These are phyloP conservation scores for Metarhizium anisopliae DNA, from an alignment of 2,329 filamentous ascomycete genomes.

Conservation along the genomic window DNA sequence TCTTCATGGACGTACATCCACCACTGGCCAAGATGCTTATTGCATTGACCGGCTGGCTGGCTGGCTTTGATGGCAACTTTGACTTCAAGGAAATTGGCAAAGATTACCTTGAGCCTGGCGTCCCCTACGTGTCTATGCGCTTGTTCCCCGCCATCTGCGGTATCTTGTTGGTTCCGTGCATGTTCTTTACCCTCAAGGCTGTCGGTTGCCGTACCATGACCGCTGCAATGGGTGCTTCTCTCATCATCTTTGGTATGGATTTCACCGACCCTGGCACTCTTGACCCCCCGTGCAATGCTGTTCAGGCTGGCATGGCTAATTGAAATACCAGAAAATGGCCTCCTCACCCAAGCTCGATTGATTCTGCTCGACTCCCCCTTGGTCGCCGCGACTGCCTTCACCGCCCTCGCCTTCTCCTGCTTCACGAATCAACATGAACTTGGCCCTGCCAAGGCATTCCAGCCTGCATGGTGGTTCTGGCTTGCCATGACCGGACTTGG, in stretches of 20 bases:
- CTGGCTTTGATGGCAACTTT: constrained; percentile 90
- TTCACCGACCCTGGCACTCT: not conserved
- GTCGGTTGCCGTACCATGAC: constrained; percentile 81
- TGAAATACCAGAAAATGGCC: constrained; percentile 66
- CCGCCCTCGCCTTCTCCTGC: constrained; percentile 78
- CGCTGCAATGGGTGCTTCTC: constrained; percentile 69
- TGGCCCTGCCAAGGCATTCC: constrained; percentile 80
- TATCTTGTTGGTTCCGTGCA: constrained; percentile 77
- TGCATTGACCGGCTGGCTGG: constrained; percentile 87
- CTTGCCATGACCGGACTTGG: constrained; percentile 76
- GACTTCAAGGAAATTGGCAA: constrained; percentile 99
- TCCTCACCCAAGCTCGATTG: constrained; percentile 87
- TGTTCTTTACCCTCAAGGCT: constrained; percentile 92
- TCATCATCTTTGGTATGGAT: constrained; percentile 81
- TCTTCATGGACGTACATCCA: constrained; percentile 99
- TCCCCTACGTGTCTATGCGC: constrained; percentile 97
- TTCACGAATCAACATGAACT: constrained; percentile 97
- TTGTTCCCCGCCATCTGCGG: constrained; percentile 85
- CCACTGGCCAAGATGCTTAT: constrained; percentile 95
- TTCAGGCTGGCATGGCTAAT: constrained; percentile 16
- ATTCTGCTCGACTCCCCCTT: constrained; percentile 95
- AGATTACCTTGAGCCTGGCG: constrained; percentile 88
- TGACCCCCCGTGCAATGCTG: not conserved
- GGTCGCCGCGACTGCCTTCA: constrained; percentile 87
- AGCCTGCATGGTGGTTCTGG: constrained; percentile 97